phyloP scores from a whole-genome alignment of 257 asterid genomes.

The Striga asiatica region DNA sequence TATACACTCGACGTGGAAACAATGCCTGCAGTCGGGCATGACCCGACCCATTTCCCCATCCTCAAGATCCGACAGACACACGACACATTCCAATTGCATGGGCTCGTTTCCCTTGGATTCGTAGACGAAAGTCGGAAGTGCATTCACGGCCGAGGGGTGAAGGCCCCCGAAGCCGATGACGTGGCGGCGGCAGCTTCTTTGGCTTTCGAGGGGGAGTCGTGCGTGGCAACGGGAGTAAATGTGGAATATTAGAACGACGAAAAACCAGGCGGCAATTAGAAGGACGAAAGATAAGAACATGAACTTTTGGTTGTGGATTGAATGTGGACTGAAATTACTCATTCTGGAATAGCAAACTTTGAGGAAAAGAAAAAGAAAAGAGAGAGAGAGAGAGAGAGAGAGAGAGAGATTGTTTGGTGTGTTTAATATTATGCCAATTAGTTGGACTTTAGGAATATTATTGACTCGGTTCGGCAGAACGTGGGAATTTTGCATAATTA shows the following conservation, averaged over 20 bases:
- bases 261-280: slow-evolving; percentile 20
- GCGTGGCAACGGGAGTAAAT: slow-evolving; percentile 13
- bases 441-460: too few relatives aligned
- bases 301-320: too few relatives aligned
- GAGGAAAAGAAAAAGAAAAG: too few relatives aligned
- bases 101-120: slow-evolving; percentile 6
- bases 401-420: too few relatives aligned
- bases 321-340: too few relatives aligned
- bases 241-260: slow-evolving; percentile 15
- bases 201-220: neutral
- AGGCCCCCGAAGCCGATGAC: slow-evolving; percentile 14
- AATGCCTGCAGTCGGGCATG: slow-evolving; percentile 28
- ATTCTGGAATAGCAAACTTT: too few relatives aligned
- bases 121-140: slow-evolving; percentile 20
- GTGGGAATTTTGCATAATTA: too few relatives aligned
- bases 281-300: slow-evolving; percentile 9
- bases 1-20: slow-evolving; percentile 24
- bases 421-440: too few relatives aligned
- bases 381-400: too few relatives aligned
- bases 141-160: slow-evolving; percentile 7
- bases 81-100: slow-evolving; percentile 26
- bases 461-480: too few relatives aligned
- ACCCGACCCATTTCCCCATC: slow-evolving; percentile 23
- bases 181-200: neutral
- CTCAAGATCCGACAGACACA: slow-evolving; percentile 33